These are phyloP conservation scores for Forsythia viridissima DNA, from an alignment of 257 asterid genomes.

Conservation along the genomic window DNA sequence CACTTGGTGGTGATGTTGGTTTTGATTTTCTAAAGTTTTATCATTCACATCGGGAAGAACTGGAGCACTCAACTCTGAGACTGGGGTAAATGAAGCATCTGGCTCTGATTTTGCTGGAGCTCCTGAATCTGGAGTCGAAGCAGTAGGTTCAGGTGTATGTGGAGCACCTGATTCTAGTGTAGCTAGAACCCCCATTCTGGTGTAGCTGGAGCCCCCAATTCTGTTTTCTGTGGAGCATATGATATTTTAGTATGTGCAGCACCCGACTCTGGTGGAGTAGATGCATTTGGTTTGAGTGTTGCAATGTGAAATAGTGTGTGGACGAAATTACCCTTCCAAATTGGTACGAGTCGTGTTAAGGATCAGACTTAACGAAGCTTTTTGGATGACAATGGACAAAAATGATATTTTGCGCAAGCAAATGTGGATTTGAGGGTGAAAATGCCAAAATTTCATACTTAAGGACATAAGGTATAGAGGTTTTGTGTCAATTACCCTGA, in stretches of 20 bases:
- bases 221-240: constrained; percentile 19
- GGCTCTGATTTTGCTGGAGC: constrained; percentile 32
- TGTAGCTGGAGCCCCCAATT: constrained; percentile 33
- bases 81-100: constrained; percentile 36
- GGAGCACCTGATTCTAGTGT: constrained; percentile 37
- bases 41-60: constrained; percentile 25
- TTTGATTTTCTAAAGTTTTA: constrained; percentile 42
- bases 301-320: too few species aligned
- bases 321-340: too few species aligned
- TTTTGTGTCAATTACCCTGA: too few species aligned
- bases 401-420: too few species aligned
- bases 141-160: constrained; percentile 8
- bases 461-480: too few species aligned
- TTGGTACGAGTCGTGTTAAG: too few species aligned
- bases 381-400: too few species aligned
- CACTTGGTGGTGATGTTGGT: constrained; percentile 33
- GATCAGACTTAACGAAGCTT: too few species aligned
- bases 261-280: constrained; percentile 31
- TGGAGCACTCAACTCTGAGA: constrained; percentile 30
- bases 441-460: too few species aligned
- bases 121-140: constrained; percentile 10
- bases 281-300: constrained; percentile 23
- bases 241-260: neutral
- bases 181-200: too few species aligned
- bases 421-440: too few species aligned